Evolutionary conservation across 768 basidiomycete genomes (phyloP).

Genomic region (Aureoboletus auriporus): DNA sequence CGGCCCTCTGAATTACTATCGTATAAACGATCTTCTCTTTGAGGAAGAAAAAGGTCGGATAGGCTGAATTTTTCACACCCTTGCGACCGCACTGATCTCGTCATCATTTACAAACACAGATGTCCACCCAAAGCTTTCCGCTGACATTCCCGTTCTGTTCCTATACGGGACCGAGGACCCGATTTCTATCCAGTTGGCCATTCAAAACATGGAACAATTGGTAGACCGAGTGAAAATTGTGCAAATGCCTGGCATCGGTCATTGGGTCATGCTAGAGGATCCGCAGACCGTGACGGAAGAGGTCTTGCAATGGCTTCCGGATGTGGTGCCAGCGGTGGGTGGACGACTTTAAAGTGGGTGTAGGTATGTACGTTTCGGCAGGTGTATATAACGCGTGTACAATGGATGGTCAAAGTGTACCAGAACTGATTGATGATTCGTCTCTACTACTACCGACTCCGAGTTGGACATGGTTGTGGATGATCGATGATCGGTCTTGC

Average conservation of each 20-base stretch:
- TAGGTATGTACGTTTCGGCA: too few species aligned
- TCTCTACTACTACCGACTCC: too few species aligned
- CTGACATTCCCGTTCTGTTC: conserved; percentile 55
- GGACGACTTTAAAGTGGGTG: too few species aligned
- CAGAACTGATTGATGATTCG: too few species aligned
- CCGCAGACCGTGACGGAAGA: conserved; percentile 49
- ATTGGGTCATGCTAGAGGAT: conserved; percentile 69
- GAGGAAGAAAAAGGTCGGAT: conserved; percentile 55
- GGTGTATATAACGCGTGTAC: too few species aligned
- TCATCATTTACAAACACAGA: too few species aligned
- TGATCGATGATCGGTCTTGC: too few species aligned
- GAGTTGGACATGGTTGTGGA: too few species aligned
- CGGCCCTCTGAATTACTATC: conserved; percentile 77
- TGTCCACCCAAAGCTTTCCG: conserved; percentile 34
- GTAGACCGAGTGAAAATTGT: conserved; percentile 49
- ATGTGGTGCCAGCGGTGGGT: too few species aligned
- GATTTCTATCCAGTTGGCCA: conserved; percentile 39
- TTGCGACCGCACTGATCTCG: too few species aligned
- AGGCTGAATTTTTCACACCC: too few species aligned
- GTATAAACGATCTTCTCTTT: conserved; percentile 53
- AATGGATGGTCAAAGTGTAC: too few species aligned
- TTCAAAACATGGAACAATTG: conserved; percentile 45
- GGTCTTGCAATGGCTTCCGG: conserved; percentile 43
- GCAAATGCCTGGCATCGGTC: conserved; percentile 51
- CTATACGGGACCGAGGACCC: conserved; percentile 56